phyloP scores from a whole-genome alignment of 2,329 filamentous ascomycete species.

The Sporothrix phasma region DNA sequence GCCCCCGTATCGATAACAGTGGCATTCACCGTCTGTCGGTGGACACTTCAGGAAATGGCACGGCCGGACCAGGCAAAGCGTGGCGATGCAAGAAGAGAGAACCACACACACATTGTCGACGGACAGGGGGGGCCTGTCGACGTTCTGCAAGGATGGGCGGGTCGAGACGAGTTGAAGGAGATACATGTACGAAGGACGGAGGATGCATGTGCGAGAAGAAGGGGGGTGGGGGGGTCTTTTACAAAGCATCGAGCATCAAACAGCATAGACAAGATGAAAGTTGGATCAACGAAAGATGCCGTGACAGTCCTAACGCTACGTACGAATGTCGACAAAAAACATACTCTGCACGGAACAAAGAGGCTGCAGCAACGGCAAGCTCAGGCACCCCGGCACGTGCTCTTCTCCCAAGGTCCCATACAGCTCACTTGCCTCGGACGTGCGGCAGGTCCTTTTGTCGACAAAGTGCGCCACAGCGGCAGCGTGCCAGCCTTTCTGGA shows the following conservation, averaged over 20 bases:
- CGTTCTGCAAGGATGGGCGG: background rate
- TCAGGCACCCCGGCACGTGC: background rate
- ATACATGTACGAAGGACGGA: too few relatives aligned
- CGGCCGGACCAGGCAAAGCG: background rate
- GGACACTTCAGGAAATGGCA: background rate
- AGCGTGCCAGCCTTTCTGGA: background rate
- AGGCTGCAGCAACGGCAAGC: too few relatives aligned
- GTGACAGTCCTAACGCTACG: too few relatives aligned
- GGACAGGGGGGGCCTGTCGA: background rate
- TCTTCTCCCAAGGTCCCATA: background rate
- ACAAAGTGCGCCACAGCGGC: background rate
- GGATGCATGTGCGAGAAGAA: too few relatives aligned
- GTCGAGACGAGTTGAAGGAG: background rate
- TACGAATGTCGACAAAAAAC: too few relatives aligned
- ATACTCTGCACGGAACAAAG: background rate
- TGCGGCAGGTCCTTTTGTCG: background rate
- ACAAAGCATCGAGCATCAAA: too few relatives aligned
- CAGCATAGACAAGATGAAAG: too few relatives aligned
- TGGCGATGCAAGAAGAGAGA: background rate
- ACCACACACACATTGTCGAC: background rate
- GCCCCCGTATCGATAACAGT: background rate
- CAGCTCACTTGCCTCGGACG: too few relatives aligned
- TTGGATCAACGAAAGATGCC: too few relatives aligned
- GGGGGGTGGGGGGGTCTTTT: too few relatives aligned
- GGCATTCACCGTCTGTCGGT: too few relatives aligned